phyloP scores from a whole-genome alignment of 352 stramenopile species.

The Globisporangium lucens region DNA sequence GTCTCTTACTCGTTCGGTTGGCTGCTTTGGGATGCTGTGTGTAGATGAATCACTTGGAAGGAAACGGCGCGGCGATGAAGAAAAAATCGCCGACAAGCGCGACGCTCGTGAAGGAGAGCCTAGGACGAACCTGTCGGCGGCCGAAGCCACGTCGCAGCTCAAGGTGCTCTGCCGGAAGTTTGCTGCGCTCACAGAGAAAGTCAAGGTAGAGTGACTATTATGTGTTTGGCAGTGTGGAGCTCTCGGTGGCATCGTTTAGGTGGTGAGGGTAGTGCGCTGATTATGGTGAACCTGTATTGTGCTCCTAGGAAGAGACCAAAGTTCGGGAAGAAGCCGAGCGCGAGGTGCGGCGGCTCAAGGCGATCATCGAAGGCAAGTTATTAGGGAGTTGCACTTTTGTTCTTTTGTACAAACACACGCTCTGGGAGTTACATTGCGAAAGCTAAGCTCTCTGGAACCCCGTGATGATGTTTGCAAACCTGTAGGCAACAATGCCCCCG shows the following conservation, averaged over 20 bases:
- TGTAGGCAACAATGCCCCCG: slow-evolving; percentile 41
- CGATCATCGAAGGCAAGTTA: slow-evolving; percentile 47
- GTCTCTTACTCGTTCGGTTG: neutral
- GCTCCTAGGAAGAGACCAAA: slow-evolving; percentile 61
- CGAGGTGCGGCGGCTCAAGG: slow-evolving; percentile 65
- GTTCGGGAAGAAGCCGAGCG: slow-evolving; percentile 69
- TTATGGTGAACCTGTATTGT: neutral
- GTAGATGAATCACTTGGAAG: slow-evolving; percentile 24
- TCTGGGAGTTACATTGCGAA: too few relatives aligned
- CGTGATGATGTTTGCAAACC: neutral
- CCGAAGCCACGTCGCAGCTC: slow-evolving; percentile 71
- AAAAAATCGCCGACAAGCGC: slow-evolving; percentile 39
- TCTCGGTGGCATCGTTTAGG: neutral
- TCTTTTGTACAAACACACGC: too few relatives aligned
- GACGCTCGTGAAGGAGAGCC: slow-evolving; percentile 44
- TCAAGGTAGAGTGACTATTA: slow-evolving; percentile 44
- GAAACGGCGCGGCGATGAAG: slow-evolving; percentile 24
- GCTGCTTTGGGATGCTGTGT: neutral
- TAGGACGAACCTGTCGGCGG: slow-evolving; percentile 61
- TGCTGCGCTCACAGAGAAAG: slow-evolving; percentile 76
- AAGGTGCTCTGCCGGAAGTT: slow-evolving; percentile 85
- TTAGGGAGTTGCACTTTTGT: neutral
- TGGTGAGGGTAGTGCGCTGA: neutral
- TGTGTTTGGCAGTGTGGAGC: neutral
- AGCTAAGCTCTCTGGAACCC: too few relatives aligned